Evolutionary conservation across 495 filamentous ascomycete genomes (phyloP), one percentile per base, ranked within the genome.

Genomic region (Tuber indicum): DNA sequence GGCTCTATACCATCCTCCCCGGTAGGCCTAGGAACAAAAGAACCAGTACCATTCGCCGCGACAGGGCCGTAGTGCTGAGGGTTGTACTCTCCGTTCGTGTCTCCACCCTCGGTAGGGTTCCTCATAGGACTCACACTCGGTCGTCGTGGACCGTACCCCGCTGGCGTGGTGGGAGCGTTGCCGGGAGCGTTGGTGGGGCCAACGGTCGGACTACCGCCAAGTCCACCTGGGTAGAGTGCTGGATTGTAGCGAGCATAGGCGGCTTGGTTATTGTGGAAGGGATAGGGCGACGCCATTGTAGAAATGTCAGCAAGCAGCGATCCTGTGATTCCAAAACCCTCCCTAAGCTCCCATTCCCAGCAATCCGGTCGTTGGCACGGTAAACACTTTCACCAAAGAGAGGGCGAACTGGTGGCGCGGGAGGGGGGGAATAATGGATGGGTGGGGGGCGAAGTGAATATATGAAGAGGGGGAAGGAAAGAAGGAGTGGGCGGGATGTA

Each of bases 1-100:
- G 78, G 77, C 23, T 76, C 72, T 44, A 73, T 81, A 81, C 80
- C 80, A 46, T 81, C 72, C 72, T 78, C 80, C 72, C 80, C 80
- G 71, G 72, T 72, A n/a, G 80, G 75, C 42, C 77, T 79, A 32
- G 81, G 81, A 44, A 81, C 81, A 82, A 75, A 83, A 42, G 76
- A 58, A 26, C 81, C 81, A 36, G 79, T 76, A 23, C 81, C 81
- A 74, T 82, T 80, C 32, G 49, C 72, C 32, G 75, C 12, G 47
- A 83, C 75, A 52, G 82, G 81, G 39, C 81, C 81, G 58, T 80
- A 83, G n/a, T 80, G 74, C 58, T 83, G 81, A 16, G 81, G 81
- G 45, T 83, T 83, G 45, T 83, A 83, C 58, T 80, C 77, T 70
- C 80, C 74, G 10, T 80, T 58, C 9, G 75, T 49, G 46, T 79